Evolutionary conservation across 1,139 yeast genomes (phyloP).

Genomic region (Geotrichum citri-aurantii): DNA sequence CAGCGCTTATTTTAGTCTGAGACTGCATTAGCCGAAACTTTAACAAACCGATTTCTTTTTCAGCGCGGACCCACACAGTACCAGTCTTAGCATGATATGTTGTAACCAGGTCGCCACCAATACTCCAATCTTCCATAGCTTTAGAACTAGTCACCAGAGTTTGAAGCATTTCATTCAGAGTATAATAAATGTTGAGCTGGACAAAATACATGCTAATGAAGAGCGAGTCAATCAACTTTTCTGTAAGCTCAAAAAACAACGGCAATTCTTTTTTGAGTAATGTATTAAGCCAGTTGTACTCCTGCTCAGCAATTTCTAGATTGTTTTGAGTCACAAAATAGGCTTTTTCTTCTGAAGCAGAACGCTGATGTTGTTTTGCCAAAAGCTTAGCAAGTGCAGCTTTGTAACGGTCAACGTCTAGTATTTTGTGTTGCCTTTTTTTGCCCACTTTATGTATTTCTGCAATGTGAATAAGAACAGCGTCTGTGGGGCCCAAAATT

Average conservation of each 20-base stretch:
- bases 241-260: slow-evolving; percentile 78
- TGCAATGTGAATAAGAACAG: slow-evolving; percentile 71
- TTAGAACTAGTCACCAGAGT: background rate
- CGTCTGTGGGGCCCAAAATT: slow-evolving; percentile 87
- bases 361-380: slow-evolving; percentile 68
- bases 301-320: slow-evolving; percentile 85
- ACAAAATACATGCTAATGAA: slow-evolving; percentile 91
- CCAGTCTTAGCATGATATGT: slow-evolving; percentile 79
- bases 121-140: slow-evolving; percentile 70
- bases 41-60: slow-evolving; percentile 74
- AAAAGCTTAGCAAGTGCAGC: slow-evolving; percentile 64
- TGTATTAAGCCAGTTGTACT: slow-evolving; percentile 89
- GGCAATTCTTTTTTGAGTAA: slow-evolving; percentile 90
- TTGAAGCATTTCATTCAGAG: slow-evolving; percentile 63
- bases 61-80: slow-evolving; percentile 73
- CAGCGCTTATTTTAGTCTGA: slow-evolving; percentile 50
- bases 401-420: slow-evolving; percentile 85
- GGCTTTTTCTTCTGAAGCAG: slow-evolving; percentile 83
- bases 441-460: slow-evolving; percentile 85
- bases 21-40: slow-evolving; percentile 92
- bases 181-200: slow-evolving; percentile 95
- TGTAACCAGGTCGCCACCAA: slow-evolving; percentile 87
- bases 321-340: slow-evolving; percentile 85
- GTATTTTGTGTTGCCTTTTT: slow-evolving; percentile 90
- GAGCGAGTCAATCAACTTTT: slow-evolving; percentile 85